Evolutionary conservation across 2,329 filamentous ascomycete species (phyloP).

Genomic region (Lecanicillium sp.): DNA sequence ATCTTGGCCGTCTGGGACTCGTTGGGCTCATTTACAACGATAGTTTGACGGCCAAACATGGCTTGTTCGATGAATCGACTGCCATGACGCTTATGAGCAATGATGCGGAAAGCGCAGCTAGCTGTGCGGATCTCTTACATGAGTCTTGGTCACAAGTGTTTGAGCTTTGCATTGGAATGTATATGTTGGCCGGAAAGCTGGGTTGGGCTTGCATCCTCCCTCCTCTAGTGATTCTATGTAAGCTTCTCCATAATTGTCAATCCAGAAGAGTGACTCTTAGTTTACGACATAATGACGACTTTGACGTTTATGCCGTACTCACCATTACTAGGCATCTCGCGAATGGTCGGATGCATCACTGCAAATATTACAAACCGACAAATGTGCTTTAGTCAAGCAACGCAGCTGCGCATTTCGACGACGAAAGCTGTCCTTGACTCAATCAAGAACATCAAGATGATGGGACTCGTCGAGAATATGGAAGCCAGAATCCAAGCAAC

Average conservation of each 20-base stretch:
- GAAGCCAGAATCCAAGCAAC: constrained; percentile 7
- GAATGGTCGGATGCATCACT: constrained; percentile 6
- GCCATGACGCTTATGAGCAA: constrained; percentile 12
- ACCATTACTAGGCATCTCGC: background rate
- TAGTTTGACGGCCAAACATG: constrained; percentile 8
- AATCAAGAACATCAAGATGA: constrained; percentile 13
- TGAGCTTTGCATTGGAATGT: constrained; percentile 5
- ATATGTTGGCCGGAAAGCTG: constrained; percentile 3
- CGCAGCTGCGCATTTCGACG: constrained; percentile 2
- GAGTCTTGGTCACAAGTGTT: constrained; percentile 6
- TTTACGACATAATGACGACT: background rate
- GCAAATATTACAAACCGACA: constrained; percentile 9
- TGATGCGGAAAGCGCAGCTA: constrained; percentile 2
- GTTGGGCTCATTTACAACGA: constrained; percentile 10
- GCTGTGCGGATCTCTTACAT: background rate
- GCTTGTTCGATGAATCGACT: constrained; percentile 6
- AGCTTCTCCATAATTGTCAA: background rate
- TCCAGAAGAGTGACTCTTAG: too few relatives aligned
- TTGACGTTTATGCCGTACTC: background rate
- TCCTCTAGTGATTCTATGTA: constrained; percentile 2
- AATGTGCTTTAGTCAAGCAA: constrained; percentile 4
- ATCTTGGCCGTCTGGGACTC: constrained; percentile 3
- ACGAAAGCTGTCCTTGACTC: constrained; percentile 10
- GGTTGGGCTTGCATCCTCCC: constrained; percentile 6
- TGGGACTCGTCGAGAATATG: constrained; percentile 9